These are phyloP conservation scores for Aegilops speltoides DNA, from an alignment of 176 grass and related monocot species.

Conservation along the genomic window DNA sequence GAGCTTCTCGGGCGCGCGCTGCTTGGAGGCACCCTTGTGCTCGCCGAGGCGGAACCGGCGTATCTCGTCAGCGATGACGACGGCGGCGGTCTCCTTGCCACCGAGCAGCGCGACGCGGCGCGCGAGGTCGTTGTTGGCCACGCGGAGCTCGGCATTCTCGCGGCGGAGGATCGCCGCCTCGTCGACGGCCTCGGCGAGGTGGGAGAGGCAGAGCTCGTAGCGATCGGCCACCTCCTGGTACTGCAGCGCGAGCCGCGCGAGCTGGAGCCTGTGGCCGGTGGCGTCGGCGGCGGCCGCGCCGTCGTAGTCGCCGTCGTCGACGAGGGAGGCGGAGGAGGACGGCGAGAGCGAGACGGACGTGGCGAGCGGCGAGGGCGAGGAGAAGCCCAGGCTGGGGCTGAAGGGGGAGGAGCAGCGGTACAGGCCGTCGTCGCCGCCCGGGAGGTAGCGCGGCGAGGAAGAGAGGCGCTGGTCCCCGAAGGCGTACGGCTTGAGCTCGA, in stretches of 20 bases:
- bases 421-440: slow-evolving; percentile 49
- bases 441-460: slow-evolving; percentile 47
- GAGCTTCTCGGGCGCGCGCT: slow-evolving; percentile 46
- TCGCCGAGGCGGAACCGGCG: slow-evolving; percentile 40
- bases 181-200: slow-evolving; percentile 69
- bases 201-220: slow-evolving; percentile 84
- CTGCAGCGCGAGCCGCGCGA: slow-evolving; percentile 78
- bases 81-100: slow-evolving; percentile 42
- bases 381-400: slow-evolving; percentile 45
- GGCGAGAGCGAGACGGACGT: slow-evolving; percentile 76
- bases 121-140: slow-evolving; percentile 68
- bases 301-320: slow-evolving; percentile 35
- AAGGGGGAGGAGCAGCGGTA: slow-evolving; percentile 66
- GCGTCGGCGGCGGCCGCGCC: neutral
- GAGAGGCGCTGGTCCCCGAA: slow-evolving; percentile 57
- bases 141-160: slow-evolving; percentile 73
- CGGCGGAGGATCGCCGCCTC: slow-evolving; percentile 61
- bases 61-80: slow-evolving; percentile 59
- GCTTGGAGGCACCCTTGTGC: slow-evolving; percentile 17
- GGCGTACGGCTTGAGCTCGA: slow-evolving; percentile 52
- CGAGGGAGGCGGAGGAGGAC: slow-evolving; percentile 58
- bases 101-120: slow-evolving; percentile 47
- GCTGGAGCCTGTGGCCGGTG: slow-evolving; percentile 66
- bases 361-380: slow-evolving; percentile 44
- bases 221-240: slow-evolving; percentile 81